Base-by-base conservation (phyloP, 2,329 filamentous ascomycete genomes). In the Fusarium metavorans region DNA sequence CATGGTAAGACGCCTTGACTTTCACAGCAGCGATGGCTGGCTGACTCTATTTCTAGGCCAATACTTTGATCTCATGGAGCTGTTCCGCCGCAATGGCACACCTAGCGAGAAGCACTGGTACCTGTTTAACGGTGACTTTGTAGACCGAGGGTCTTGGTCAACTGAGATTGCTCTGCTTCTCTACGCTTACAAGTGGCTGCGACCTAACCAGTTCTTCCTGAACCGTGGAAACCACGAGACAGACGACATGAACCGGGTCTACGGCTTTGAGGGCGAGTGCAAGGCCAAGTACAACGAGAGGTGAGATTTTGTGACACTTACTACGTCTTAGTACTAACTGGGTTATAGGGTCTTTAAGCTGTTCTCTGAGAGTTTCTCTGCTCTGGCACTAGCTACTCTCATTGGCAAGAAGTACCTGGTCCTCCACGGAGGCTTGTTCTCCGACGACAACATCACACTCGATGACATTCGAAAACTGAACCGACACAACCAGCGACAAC, bases 151-250 rank as follows among this genome's bases (percentile, higher is more conserved):
- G 32, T 98, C 95, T 41, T 99, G 97, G 97, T 98, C 96, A 8
- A 95, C 92, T n/a, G 97, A 99, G 83, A 97, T 99, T 77, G 96
- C 95, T 13, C 88, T 99, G 56, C 88, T 98, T 13, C 88, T 99
- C 23, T 99, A 98, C 83, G 94, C 96, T 52, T 97, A 98, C 89
- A 99, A 99, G 87, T 98, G 95, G 96, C 84, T 98, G 79, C 92
- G 94, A 64, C 97, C 97, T 9, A 90, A 91, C 50, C 91, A 88
- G 64, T 96, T 99, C 88, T 98, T 97, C 90, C 87, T 99, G 74
- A 99, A 99, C 88, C 92, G 97, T 72, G 97, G 97, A 77, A 99
- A 99, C 85, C 97, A 99, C 85, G 97, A 99, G 86, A 98, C 97
- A 58, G 96, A 98, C 82, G 96, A 98, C 84, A 99, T 99, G 97